Evolutionary conservation across 202 grass and related monocot species (phyloP).

Genomic region (Schoenoplectus triqueter): DNA sequence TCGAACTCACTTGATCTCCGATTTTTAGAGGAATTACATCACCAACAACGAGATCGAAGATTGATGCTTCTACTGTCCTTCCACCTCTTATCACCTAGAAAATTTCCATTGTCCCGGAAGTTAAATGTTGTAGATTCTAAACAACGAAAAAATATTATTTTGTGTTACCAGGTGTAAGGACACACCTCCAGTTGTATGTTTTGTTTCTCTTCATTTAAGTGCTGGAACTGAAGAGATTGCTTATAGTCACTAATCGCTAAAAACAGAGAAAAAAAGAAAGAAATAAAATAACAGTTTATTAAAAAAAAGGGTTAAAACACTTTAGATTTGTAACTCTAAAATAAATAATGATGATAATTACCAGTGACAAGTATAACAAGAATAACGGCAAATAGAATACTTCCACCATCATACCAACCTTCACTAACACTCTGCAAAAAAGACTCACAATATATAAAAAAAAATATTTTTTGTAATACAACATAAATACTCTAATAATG

Average conservation of each 20-base stretch:
- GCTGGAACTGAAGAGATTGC: constrained; percentile 92
- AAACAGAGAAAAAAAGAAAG: constrained; percentile 40
- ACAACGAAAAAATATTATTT: background rate
- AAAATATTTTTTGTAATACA: constrained; percentile 17
- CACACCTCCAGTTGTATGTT: constrained; percentile 95
- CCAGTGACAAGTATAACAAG: constrained; percentile 92
- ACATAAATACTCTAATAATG: background rate
- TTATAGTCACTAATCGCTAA: constrained; percentile 84
- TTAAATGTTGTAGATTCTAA: background rate
- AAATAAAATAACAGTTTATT: constrained; percentile 18
- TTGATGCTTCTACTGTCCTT: constrained; percentile 73
- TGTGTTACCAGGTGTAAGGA: constrained; percentile 22
- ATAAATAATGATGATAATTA: constrained; percentile 45
- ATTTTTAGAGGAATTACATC: constrained; percentile 94
- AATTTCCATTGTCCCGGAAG: constrained; percentile 25
- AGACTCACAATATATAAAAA: constrained; percentile 30
- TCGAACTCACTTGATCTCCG: constrained; percentile 85
- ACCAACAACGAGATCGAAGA: constrained; percentile 86
- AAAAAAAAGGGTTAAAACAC: background rate
- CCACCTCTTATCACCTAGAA: constrained; percentile 83
- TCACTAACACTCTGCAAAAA: constrained; percentile 68
- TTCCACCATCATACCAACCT: constrained; percentile 98
- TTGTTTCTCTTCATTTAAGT: constrained; percentile 95
- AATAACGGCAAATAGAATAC: constrained; percentile 93
- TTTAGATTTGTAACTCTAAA: constrained; percentile 28